Evolutionary conservation across 2,329 filamentous ascomycete genomes (phyloP), one percentile per base, ranked within the genome.

Genomic region (Bipolaris oryzae): DNA sequence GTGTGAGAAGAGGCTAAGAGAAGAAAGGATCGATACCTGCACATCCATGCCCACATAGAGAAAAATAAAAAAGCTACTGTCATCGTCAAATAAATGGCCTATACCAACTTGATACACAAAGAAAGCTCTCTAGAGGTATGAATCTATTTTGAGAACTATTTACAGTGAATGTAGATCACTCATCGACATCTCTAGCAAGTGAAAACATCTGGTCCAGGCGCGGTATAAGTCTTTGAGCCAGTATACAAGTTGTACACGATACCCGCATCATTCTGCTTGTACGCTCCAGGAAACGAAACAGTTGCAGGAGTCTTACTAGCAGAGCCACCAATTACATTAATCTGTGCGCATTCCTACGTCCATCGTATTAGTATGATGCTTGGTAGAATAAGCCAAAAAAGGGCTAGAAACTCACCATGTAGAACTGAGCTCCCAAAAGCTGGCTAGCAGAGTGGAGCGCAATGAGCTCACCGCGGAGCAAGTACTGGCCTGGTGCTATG

Each of bases 191-290:
- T 23, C 42, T 74, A 84, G 68, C 82, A 84, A 37, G 70, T 78
- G 60, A 84, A 83, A 4, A 84, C 71, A 1, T 75, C 68, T 34
- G 82, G 82, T 0, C 82, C 82, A 0, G 82, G 82, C 16, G 81
- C 75, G 2, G 72, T 80, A 53, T 84, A 84, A 10, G 73, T 71
- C 63, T 68, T 65, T 48, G 63, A 57, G 3, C 63, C 68, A 7
- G 48, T 63, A 43, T 74, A 74, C 33, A 75, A 38, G 16, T 72
- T 74, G 35, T 67, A 66, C 55, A 72, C 21, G 35, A 76, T 74
- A 2, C 73, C 73, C 1, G 65, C 55, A 39, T 76, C 72, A 7
- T 50, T 63, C 5, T 67, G 62, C 39, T 60, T 66, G 35, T 75
- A 76, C n/a, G 73, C 72, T 0, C 74, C 74, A 0, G 72, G 73